Evolutionary conservation across 805 yeast genomes (phyloP).

Genomic region (Cyberlindnera euphorbiiphila): DNA sequence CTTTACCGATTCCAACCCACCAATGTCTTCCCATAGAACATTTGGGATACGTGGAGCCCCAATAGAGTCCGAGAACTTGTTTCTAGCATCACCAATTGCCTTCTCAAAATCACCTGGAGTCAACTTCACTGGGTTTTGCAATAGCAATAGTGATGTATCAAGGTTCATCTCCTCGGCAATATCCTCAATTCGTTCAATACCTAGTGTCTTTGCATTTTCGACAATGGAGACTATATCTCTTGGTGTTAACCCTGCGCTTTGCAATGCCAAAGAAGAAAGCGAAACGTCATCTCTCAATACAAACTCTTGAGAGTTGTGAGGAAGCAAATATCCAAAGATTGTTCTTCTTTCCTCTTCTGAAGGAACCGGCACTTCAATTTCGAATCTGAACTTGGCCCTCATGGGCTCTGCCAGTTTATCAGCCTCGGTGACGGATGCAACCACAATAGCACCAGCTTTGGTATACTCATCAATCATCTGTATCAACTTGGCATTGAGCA

Average conservation of each 20-base stretch:
- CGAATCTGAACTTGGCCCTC: constrained; percentile 71
- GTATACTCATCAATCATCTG: constrained; percentile 56
- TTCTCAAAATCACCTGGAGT: constrained; percentile 59
- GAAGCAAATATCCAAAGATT: constrained; percentile 54
- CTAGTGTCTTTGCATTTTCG: constrained; percentile 52
- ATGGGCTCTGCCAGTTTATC: constrained; percentile 65
- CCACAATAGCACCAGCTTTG: constrained; percentile 41
- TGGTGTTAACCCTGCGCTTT: constrained; percentile 91
- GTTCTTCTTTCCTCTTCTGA: constrained; percentile 65
- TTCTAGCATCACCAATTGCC: constrained; percentile 78
- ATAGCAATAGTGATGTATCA: constrained; percentile 16
- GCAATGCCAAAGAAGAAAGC: constrained; percentile 58
- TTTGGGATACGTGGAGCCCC: constrained; percentile 96
- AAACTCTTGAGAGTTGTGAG: constrained; percentile 26
- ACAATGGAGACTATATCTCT: constrained; percentile 73
- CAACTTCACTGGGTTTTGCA: constrained; percentile 50
- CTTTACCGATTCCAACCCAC: constrained; percentile 87
- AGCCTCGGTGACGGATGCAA: constrained; percentile 65
- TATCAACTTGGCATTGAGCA: constrained; percentile 45
- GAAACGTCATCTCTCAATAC: constrained; percentile 47
- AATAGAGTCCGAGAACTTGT: constrained; percentile 86
- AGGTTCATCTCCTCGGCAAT: constrained; percentile 18
- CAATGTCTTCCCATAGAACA: constrained; percentile 96
- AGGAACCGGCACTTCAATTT: constrained; percentile 73
- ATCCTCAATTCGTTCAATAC: constrained; percentile 46